Base-by-base conservation (phyloP, 192 early-diverging fungal species). In the Martensiomyces pterosporus region DNA sequence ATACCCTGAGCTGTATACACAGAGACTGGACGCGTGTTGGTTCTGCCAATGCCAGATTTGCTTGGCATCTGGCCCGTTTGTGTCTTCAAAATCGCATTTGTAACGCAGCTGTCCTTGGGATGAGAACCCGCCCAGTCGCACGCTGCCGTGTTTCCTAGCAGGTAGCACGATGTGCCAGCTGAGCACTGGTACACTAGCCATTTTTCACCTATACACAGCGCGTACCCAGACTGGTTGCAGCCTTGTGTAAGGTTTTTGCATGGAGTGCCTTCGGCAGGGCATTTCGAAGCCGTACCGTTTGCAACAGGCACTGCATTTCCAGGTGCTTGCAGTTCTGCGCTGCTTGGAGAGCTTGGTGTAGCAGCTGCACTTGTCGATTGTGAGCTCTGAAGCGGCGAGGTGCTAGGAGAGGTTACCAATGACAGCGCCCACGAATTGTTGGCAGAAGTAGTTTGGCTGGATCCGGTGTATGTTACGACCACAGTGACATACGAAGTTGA, bases 101-200 rank as follows among this genome's bases (percentile, higher is more conserved):
- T 23, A 10, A 25, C 41, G 25, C 64, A 67, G 2, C 43, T 3
- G 4, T 51, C 32, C 12, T 25, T 47, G 0, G 32, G 9, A 49
- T 53, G 38, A 0, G 22, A n/a, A 15, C 41, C 37, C 3, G 53
- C 52, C 65, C 65, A 68, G 35, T 68, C 65, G 27, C 65, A 68
- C 7, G 49, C 33, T 1, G 65, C 65, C 0, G 33, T 27, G 12
- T 26, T 41, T 43, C 57, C 57, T 3, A 40, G 15, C 4, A 68
- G 37, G 22, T 49, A 60, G 36, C 65, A 68, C 4, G 53, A 9
- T 9, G 65, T 68, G 17, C 65, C 65, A 1, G 51, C 26, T 9
- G 39, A 56, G 24, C 57, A 68, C 2, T 38, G 57, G 18, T 68
- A 68, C 17, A 58, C 24, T 8, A 47, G 25, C 65, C 65, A 68